phyloP scores from a whole-genome alignment of 1,139 yeast species.

The Zygosaccharomyces sapae region DNA sequence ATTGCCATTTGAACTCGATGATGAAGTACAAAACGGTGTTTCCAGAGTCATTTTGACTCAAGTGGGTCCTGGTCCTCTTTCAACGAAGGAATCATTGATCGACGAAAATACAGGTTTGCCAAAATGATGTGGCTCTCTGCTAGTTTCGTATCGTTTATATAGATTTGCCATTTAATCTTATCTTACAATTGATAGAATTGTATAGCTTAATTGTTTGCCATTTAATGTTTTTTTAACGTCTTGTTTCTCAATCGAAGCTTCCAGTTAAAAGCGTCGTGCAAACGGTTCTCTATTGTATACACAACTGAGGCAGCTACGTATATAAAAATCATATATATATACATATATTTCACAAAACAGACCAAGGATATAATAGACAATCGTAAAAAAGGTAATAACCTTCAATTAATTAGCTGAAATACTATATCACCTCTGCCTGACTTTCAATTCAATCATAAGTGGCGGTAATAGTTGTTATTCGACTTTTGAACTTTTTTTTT shows the following conservation, averaged over 20 bases:
- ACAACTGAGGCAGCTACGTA: constrained; percentile 3
- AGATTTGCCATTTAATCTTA: not conserved
- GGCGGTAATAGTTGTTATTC: not conserved
- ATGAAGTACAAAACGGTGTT: constrained; percentile 62
- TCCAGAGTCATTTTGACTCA: constrained; percentile 76
- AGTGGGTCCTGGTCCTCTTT: constrained; percentile 84
- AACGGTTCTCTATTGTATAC: not conserved
- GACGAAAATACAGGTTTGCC: constrained; percentile 48
- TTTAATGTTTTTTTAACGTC: not conserved
- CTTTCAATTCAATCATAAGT: constrained; percentile 1
- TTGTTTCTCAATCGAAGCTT: not conserved
- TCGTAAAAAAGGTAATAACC: not conserved
- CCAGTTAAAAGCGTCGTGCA: not conserved
- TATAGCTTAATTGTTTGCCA: not conserved
- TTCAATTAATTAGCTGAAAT: constrained; percentile 3
- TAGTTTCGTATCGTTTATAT: not conserved
- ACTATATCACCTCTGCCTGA: constrained; percentile 1
- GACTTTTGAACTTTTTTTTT: not conserved
- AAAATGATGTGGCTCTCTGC: constrained; percentile 21
- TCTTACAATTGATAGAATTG: not conserved
- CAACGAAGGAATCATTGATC: constrained; percentile 49
- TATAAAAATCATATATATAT: not conserved
- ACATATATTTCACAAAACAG: constrained; percentile 5
- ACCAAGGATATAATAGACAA: constrained; percentile 1
- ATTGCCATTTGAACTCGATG: constrained; percentile 43